Evolutionary conservation across 257 asterid species (phyloP).

Genomic region (Solanum pinnatisectum): DNA sequence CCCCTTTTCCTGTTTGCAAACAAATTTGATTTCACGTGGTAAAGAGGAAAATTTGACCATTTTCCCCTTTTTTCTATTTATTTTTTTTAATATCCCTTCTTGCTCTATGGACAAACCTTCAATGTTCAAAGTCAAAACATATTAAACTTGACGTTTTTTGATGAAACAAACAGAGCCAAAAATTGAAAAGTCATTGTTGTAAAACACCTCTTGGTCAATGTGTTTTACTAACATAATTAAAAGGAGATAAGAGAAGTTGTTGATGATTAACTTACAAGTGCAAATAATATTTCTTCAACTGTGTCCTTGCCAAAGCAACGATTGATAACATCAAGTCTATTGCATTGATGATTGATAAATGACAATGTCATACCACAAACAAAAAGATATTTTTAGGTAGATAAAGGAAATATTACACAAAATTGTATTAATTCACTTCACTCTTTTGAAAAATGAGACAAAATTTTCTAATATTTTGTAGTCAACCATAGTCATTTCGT

Average conservation of each 20-base stretch:
- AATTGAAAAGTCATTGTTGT: not conserved
- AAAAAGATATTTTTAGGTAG: not conserved
- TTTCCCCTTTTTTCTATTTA: not conserved
- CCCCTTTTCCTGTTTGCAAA: not conserved
- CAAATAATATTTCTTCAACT: constrained; percentile 10
- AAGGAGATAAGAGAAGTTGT: not conserved
- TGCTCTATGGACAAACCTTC: not conserved
- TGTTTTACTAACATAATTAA: not conserved
- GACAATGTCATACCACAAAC: not conserved
- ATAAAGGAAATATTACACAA: not conserved
- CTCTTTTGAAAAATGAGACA: not conserved
- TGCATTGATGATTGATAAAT: not conserved
- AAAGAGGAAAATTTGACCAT: not conserved
- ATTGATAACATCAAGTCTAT: constrained; percentile 4
- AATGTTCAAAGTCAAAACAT: not conserved
- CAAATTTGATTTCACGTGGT: not conserved
- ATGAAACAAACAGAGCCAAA: not conserved
- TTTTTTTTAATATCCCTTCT: not conserved
- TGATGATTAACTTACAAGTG: not conserved
- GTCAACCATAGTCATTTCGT: not conserved
- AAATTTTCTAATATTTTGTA: not conserved
- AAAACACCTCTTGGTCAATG: not conserved
- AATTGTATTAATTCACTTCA: not conserved
- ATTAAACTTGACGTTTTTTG: not conserved
- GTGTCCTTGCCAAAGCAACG: not conserved